A percentile compares a stretch with the other conserved stretches of the same genome.
These are phyloP conservation scores for Apiotrichum mycotoxinovorans DNA, from an alignment of 1,284 basidiomycete genomes.

Conservation along the genomic window DNA sequence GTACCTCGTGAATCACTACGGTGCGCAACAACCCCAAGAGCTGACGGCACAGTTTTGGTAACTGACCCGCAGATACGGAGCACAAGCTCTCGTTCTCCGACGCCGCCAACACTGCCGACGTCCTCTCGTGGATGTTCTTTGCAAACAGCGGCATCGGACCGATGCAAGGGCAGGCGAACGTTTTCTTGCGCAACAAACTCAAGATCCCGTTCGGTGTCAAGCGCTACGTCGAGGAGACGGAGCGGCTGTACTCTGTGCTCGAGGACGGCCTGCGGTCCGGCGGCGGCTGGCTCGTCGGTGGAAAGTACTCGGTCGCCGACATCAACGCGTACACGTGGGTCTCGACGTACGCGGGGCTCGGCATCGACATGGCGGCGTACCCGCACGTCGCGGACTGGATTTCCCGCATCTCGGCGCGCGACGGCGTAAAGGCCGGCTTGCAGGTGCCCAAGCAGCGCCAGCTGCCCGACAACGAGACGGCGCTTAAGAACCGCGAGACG, in stretches of 20 bases:
- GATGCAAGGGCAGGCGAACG: slow-evolving; percentile 40
- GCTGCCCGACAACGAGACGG: slow-evolving; percentile 18
- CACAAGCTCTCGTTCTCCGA: slow-evolving; percentile 58
- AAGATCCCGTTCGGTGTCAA: slow-evolving; percentile 50
- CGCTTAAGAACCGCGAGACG: slow-evolving; percentile 7
- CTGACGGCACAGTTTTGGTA: not conserved
- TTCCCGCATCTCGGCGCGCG: slow-evolving; percentile 50
- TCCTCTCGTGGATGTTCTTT: slow-evolving; percentile 76
- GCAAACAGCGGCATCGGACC: slow-evolving; percentile 48
- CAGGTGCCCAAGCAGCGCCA: slow-evolving; percentile 9
- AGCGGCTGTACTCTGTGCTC: slow-evolving; percentile 69
- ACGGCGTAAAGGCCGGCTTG: slow-evolving; percentile 50
- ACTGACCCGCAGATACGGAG: slow-evolving; percentile 42
- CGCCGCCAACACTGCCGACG: slow-evolving; percentile 54
- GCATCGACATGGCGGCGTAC: slow-evolving; percentile 58
- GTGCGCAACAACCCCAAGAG: not conserved
- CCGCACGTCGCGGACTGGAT: slow-evolving; percentile 59
- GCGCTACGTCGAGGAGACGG: slow-evolving; percentile 72
- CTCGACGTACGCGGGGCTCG: slow-evolving; percentile 51
- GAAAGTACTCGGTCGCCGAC: slow-evolving; percentile 60
- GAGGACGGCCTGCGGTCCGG: slow-evolving; percentile 61
- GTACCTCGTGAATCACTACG: slow-evolving; percentile 62
- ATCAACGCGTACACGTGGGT: slow-evolving; percentile 54
- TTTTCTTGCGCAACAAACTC: slow-evolving; percentile 10
- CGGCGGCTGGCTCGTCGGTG: slow-evolving; percentile 61